Evolutionary conservation across 805 yeast genomes (phyloP), one percentile per base, ranked within the genome.

Genomic region (Yamadazyma sp.): DNA sequence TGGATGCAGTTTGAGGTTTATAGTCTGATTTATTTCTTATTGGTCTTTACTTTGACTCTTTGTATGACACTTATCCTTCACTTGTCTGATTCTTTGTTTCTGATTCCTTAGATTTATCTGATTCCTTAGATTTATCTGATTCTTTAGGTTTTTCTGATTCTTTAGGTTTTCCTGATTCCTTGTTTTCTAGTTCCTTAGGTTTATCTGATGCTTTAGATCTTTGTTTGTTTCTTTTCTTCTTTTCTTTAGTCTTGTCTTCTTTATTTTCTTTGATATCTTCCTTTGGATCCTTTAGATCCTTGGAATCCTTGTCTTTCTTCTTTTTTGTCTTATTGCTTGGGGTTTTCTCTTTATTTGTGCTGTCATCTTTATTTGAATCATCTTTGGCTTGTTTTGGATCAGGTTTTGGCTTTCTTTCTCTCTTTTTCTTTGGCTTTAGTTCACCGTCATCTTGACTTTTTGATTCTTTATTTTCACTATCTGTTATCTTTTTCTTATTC

Each of bases 401-500:
- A n/a, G n/a, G n/a, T n/a, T n/a, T 14, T 22, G 23, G 12, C 11
- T 18, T n/a, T 40, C 16, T 13, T 31, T 18, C 29, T 33, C 24
- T 24, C 27, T 37, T 38, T 22, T 9, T 11, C 20, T 32, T 33
- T 20, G 19, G 7, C 30, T 16, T 41, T 23, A 17, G 28, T 16
- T 20, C 16, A 16, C 18, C 31, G 16, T 32, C 31, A 22, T 35
- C 20, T 25, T 31, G 30, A 8, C 30, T 16, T 15, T 27, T 12
- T 27, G 17, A 27, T 6, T 27, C 14, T 27, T 41, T 35, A 32
- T n/a, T n/a, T n/a, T n/a, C n/a, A n/a, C n/a, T n/a, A n/a, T n/a
- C n/a, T n/a, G n/a, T n/a, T n/a, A n/a, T 41, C 16, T 30, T 35
- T 4, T 31, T 31, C 15, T 33, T 31, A 23, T 30, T 24, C 16